Evolutionary conservation across 139 green algal genomes (phyloP), one percentile per base, ranked within the genome.

Genomic region (Edaphochlamys debaryana): DNA sequence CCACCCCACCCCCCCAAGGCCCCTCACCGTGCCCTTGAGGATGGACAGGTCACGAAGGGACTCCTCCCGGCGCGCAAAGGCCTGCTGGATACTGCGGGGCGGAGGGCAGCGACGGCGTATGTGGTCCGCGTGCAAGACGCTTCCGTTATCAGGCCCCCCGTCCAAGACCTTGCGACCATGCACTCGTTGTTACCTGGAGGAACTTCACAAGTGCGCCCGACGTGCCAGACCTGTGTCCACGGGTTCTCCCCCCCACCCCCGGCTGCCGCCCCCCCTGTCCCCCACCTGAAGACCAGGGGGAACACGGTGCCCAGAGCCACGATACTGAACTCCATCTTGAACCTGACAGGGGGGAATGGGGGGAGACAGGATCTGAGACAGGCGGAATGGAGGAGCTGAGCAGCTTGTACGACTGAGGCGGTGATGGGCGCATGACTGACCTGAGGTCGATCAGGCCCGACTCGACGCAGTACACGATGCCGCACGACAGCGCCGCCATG

Each of bases 311-410:
- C 70, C 70, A 79, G 34, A 19, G n/a, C 45, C 20, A 79, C 32
- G 36, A 79, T 79, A 50, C 45, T 67, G 70, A 79, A 79, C 34
- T 79, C 70, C 45, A 79, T 79, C 7, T 50, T 50, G 32, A 79
- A 79, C 25, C 70, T 79, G 70, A 45, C 17, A 17, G 19, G 40
- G 45, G 48, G n/a, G 27, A 19, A 69, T 7, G 7, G 40, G 13
- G 41, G 20, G 13, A n/a, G 63, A 69, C 30, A 38, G 41, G 4
- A 3, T 54, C 68, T 58, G 32, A 13, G 23, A 37, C 68, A 37
- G 40, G 68, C 41, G 1, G 38, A 3, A 4, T 25, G 40, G 3
- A 40, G 41, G 41, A 22, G 9, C 68, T 4, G n/a, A n/a, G 40
- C 42, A 64, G 22, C 45, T 17, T 7, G 36, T 2, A 4, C 48